These are phyloP conservation scores for Conoideocrella luteorostrata DNA, from an alignment of 2,329 filamentous ascomycete species.

Conservation along the genomic window DNA sequence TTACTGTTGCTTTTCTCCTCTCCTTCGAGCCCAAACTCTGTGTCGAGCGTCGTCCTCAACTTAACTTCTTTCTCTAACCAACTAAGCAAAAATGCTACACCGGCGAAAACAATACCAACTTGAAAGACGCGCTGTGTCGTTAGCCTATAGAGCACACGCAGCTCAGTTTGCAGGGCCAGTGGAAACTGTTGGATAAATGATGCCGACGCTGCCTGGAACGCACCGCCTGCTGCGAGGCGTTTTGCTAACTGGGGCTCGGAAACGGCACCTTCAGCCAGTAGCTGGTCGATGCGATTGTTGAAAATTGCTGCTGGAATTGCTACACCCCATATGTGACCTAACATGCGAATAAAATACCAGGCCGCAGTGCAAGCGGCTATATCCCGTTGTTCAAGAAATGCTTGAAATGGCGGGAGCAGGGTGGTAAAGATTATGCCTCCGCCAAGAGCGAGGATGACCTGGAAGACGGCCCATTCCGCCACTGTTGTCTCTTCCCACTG, in stretches of 20 bases:
- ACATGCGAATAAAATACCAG: conserved; percentile 1
- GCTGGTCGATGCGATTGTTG: conserved; percentile 1
- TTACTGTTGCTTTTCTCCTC: neutral
- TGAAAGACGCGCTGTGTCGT: neutral
- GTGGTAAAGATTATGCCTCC: neutral
- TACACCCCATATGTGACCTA: conserved; percentile 1
- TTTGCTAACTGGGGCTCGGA: neutral
- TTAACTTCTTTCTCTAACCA: neutral
- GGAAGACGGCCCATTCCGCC: neutral
- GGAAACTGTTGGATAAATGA: neutral
- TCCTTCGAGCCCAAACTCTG: conserved; percentile 1
- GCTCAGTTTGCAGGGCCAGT: neutral
- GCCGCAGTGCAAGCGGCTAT: neutral
- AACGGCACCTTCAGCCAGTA: neutral
- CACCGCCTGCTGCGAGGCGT: neutral
- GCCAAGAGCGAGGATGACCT: neutral
- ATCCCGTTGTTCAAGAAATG: neutral
- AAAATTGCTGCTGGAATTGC: conserved; percentile 1
- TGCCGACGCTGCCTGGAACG: neutral
- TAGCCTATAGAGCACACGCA: neutral
- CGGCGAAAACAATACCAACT: neutral
- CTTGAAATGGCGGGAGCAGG: neutral
- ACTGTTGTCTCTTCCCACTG: neutral
- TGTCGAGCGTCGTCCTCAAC: neutral
- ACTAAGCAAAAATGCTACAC: neutral